Base-by-base conservation (phyloP, 495 filamentous ascomycete species). In the Aspergillus carlsbadensis region DNA sequence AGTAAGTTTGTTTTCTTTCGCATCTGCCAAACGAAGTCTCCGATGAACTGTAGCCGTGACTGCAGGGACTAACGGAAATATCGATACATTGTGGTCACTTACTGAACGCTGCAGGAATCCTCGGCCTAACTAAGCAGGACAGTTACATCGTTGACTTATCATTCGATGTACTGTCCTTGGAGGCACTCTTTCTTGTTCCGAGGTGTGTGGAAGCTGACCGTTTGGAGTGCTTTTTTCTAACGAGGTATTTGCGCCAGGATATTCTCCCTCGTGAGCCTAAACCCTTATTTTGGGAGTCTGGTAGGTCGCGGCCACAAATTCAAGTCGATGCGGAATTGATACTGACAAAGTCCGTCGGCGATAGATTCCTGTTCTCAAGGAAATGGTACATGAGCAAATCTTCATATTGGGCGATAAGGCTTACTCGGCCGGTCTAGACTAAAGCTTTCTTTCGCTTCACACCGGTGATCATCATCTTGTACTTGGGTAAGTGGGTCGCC, bases 361-460 rank as follows among this genome's bases (percentile, higher is more conserved):
- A 44, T 64, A 78, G 73, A 91, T 96, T 53, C 91, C 90, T 3
- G 92, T 91, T 59, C 78, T 96, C 45, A 93, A 92, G 68, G 90
- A 94, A 71, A 94, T 94, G 91, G 82, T 85, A 70, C 37, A 57
- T 50, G 56, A 7, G 1, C 39, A 46, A 11, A n/a, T 20, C 53
- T 41, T 31, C 14, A 42, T 48, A 34, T 62, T 48, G 43, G 59
- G 40, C 26, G 31, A 2, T 65, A 64, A 74, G 62, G 71, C 63
- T 66, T 63, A 69, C 58, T 36, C 56, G 54, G 41, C 36, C 33
- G 37, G 6, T 48, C 47, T 65, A 86, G 82, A 92, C 90, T 17
- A 96, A 92, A 72, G 90, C 94, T 56, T 96, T 96, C 64, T 70
- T 94, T 63, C 93, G 93, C 58, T 96, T 96, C 69, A 82, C 93